phyloP scores from a whole-genome alignment of 2,329 filamentous ascomycete species.

The Teratosphaeria nubilosa region DNA sequence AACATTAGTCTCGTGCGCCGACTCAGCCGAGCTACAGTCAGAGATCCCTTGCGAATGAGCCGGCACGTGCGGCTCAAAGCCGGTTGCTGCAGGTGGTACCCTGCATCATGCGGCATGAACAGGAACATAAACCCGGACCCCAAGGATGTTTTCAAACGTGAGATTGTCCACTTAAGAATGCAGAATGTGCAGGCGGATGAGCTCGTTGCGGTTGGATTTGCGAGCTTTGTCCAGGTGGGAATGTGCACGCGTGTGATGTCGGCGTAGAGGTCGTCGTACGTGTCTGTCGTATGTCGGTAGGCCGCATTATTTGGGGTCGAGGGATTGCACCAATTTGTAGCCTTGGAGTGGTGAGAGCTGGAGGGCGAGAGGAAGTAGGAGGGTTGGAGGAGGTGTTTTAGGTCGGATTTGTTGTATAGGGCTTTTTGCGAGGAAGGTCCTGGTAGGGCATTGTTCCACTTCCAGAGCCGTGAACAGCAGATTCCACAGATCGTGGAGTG shows the following conservation, averaged over 20 bases:
- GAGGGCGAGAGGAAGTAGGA: background rate
- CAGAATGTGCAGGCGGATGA: background rate
- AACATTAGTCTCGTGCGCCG: too few relatives aligned
- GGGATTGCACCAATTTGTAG: background rate
- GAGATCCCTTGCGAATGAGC: slow-evolving; percentile 5
- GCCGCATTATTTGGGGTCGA: background rate
- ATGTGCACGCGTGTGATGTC: too few relatives aligned
- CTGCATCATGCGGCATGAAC: background rate
- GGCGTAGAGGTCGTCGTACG: background rate
- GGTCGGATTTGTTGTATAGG: background rate
- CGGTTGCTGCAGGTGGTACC: slow-evolving; percentile 3
- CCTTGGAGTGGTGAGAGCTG: background rate
- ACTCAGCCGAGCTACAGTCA: too few relatives aligned
- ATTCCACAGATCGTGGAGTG: too few relatives aligned
- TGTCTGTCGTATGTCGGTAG: background rate
- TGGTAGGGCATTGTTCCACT: background rate
- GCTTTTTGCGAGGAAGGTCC: background rate
- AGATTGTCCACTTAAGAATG: background rate
- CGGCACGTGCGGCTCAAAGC: slow-evolving; percentile 4
- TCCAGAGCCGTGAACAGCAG: background rate
- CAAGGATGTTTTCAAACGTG: background rate
- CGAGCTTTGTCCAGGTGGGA: background rate
- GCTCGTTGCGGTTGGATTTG: background rate
- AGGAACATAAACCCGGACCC: slow-evolving; percentile 1
- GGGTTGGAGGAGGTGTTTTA: background rate